phyloP scores from a whole-genome alignment of 805 yeast species.

The Myxozyma geophila region DNA sequence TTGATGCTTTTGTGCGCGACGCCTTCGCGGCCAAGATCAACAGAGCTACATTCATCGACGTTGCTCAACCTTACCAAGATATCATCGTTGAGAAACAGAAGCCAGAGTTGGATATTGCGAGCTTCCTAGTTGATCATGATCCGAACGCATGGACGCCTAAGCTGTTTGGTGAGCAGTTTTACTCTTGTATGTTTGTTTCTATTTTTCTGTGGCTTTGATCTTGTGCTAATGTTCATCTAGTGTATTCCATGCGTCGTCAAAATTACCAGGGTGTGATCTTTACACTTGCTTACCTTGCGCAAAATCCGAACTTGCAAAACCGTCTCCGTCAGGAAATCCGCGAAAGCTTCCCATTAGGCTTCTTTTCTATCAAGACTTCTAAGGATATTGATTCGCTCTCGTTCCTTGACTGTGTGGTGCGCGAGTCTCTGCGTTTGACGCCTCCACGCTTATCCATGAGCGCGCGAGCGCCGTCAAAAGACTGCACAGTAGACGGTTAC shows the following conservation, averaged over 20 bases:
- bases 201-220: not conserved
- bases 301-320: not conserved
- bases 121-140: conserved; percentile 1
- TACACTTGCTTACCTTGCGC: not conserved
- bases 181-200: not conserved
- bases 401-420: not conserved
- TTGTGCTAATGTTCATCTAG: not conserved
- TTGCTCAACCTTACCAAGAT: not conserved
- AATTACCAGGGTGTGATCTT: not conserved
- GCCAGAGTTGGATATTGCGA: not conserved
- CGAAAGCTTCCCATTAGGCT: not conserved
- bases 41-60: not conserved
- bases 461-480: not conserved
- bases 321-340: conserved; percentile 6
- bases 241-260: not conserved
- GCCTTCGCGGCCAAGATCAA: not conserved
- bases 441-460: not conserved
- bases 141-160: conserved; percentile 4
- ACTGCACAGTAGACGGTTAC: not conserved
- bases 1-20: not conserved
- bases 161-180: not conserved
- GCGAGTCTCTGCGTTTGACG: not conserved
- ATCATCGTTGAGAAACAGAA: not conserved
- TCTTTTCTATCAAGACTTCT: not conserved
- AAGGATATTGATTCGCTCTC: not conserved